These are phyloP conservation scores for Ganoderma meredithae DNA, from an alignment of 1,284 basidiomycete species.

Conservation along the genomic window DNA sequence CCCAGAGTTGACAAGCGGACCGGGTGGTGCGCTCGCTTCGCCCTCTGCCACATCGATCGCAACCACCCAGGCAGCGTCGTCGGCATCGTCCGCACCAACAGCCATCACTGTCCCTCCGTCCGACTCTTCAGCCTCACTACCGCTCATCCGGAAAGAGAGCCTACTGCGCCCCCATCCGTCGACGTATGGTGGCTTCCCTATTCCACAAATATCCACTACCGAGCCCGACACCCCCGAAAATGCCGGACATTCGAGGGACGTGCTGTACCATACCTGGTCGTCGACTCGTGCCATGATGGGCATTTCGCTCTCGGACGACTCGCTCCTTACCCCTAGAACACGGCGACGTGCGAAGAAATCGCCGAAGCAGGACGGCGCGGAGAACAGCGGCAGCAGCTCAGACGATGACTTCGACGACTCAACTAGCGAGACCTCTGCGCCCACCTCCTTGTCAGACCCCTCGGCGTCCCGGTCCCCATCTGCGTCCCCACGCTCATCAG, in stretches of 20 bases:
- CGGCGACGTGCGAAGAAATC: conserved; percentile 34
- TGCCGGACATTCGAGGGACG: conserved; percentile 9
- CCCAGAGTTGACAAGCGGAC: conserved; percentile 31
- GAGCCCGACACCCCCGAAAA: conserved; percentile 48
- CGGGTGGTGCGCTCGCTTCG: conserved; percentile 41
- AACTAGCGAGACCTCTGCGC: conserved; percentile 41
- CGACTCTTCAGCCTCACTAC: not conserved
- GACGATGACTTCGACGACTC: conserved; percentile 46
- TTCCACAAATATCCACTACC: conserved; percentile 63
- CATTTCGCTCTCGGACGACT: conserved; percentile 34
- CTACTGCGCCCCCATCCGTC: conserved; percentile 16
- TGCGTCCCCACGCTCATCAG: conserved; percentile 43
- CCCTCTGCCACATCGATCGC: conserved; percentile 38
- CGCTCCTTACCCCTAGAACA: conserved; percentile 37
- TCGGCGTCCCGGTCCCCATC: conserved; percentile 50
- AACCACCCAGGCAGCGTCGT: conserved; percentile 32
- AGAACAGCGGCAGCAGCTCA: conserved; percentile 51
- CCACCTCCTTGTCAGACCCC: conserved; percentile 39
- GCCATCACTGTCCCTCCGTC: conserved; percentile 34
- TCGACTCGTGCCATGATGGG: conserved; percentile 22
- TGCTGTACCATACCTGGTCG: conserved; percentile 20
- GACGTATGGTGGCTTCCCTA: conserved; percentile 49
- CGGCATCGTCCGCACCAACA: conserved; percentile 41
- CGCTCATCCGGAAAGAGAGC: conserved; percentile 21
- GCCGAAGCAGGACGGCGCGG: conserved; percentile 21